Base-by-base conservation (phyloP, 768 basidiomycete species). In the Boletales sp. region DNA sequence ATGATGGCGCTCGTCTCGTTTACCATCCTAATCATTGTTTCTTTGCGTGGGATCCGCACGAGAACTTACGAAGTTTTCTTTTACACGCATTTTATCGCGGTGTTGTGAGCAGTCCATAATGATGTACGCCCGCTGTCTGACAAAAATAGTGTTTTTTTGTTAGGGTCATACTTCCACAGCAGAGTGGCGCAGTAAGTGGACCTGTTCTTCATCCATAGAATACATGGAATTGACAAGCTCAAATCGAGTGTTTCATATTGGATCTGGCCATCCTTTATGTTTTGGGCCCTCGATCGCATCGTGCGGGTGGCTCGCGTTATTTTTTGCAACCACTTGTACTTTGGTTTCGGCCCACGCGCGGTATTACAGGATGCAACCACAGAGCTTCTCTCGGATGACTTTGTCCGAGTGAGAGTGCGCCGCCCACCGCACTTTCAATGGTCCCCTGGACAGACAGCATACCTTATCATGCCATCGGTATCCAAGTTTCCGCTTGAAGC, bases 381-480 rank as follows among this genome's bases (percentile, higher is more conserved):
- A 1, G 77, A 80, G 48, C 55, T 75, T 2, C 62, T 81, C 21
- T 74, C 75, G 7, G 70, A 71, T 4, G 68, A 69, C 49, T 73
- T 79, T 56, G 57, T 84, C 18, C 77, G 77, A 15, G 60, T 84
- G 13, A 69, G 71, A 15, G 57, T 82, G 28, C 57, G 60, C 31
- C 72, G 76, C 18, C 74, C 76, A 21, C 63, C 72, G 15, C 72
- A 71, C 55, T 78, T 84, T 69, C 69, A 65, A 19, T 80, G 78
- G 78, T 57, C 61, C 6, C 72, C 83, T 0, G 83, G 83, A 8
- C 83, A 84, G 62, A 71, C 73, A 32, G 76, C 72, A 0, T 83
- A 74, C 55, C 66, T 84, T 17, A 72, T 68, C 11, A 66, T 83
- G 55, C 80, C 81, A 3, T 57, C 69, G 2, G 67, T 80, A 7